Base-by-base conservation (phyloP, 2,329 filamentous ascomycete species). In the Microsporum canis region DNA sequence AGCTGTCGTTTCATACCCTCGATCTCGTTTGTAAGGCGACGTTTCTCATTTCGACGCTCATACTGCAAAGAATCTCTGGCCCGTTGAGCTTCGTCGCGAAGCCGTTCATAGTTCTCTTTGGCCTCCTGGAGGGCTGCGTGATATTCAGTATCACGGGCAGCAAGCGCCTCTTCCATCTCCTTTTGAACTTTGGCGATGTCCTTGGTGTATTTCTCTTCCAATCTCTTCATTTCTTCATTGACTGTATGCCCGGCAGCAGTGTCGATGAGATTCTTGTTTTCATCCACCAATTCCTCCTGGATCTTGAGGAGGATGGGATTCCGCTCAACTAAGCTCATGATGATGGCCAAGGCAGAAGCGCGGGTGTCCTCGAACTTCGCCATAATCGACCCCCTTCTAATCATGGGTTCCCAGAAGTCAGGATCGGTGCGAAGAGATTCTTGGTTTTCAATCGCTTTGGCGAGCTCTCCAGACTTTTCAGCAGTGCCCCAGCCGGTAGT, bases 341-440 rank as follows among this genome's bases (percentile, higher is more conserved):
- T 57, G 36, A 55, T 56, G n/a, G 41, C 17, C 36, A 45, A 14
- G n/a, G 59, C 47, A 23, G 59, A 55, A 33, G 51, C 12, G 8
- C 29, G 34, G 2, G 34, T 55, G 36, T 56, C 59, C 43, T 55
- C 33, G 31, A 60, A 55, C 10, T 56, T 55, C 7, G 38, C 47
- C 36, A 60, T 56, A n/a, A 23, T 60, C 29, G 59, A 55, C 3
- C 59, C 59, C 17, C 51, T 55, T 39, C 47, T 41, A 23, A 60
- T 55, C 59, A 60, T 60, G 5, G 59, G 59, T 23, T 55, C 59
- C 59, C 59, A 60, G 33, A 60, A 60, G 36, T 39, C 36, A 33
- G 47, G 27, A 14, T 60, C 59, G 3, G 33, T n/a, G 3, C 47
- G 47, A 7, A 60, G 49, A 3, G 41, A 43, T 10, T 38, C 51